Base-by-base conservation (phyloP, 306 rosid species). In the Fragaria iinumae region DNA sequence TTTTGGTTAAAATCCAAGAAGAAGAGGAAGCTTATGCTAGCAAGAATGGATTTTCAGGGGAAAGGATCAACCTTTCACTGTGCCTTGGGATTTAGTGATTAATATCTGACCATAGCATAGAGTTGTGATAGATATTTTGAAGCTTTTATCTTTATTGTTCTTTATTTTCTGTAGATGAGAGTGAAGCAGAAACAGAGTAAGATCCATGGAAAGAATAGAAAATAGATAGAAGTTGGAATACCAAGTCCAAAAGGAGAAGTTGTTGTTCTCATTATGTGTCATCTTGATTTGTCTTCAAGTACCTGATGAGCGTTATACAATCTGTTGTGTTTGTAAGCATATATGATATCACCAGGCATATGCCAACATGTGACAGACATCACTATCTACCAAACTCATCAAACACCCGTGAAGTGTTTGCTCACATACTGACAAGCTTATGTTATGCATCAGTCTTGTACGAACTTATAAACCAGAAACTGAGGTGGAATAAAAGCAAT, bases 391-490 rank as follows among this genome's bases (percentile, higher is more conserved):
- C 57, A 27, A 62, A 25, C 41, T 53, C 27, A 41, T 41, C n/a
- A 17, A 57, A 27, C 43, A 44, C 43, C 11, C 12, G 68, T 41
- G 39, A 25, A 41, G 41, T 23, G 25, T 41, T 16, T 57, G 39
- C 18, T 27, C 21, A 39, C 41, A 43, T 57, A 21, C 67, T 55
- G 21, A 38, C 4, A 39, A 73, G 4, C 39, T 23, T 55, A 11
- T 71, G 63, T 21, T 55, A 20, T 71, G 63, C 45, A 71, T 34
- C n/a, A 71, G 75, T 34, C 11, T 32, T 34, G 48, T 36, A 34
- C 41, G 3, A 9, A 20, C 27, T 0, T 44, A 12, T n/a, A 21
- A 29, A 65, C 59, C 64, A 20, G 38, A 36, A n/a, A 13, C 38
- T 12, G 50, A 56, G 21, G 52, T 3, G 20, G 10, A 48, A 16